phyloP scores from a whole-genome alignment of 257 asterid genomes.

The Solanum sitiens region DNA sequence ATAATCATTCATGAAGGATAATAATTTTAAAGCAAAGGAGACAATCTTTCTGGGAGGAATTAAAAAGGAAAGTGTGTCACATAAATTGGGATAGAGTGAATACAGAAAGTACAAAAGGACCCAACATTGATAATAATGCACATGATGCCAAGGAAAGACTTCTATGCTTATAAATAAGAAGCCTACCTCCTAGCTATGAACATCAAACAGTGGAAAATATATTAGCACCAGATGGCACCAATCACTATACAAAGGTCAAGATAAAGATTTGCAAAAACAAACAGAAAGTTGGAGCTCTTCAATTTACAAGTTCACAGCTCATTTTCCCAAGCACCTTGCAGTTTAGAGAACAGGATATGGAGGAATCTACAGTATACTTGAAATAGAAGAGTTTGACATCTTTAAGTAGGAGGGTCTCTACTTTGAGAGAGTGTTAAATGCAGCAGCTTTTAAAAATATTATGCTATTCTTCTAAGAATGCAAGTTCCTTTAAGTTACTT shows the following conservation, averaged over 20 bases:
- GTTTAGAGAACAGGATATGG: background rate
- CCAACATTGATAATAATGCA: background rate
- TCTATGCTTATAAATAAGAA: background rate
- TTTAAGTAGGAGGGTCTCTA: background rate
- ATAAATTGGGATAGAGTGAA: background rate
- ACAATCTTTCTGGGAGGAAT: background rate
- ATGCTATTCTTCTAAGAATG: background rate
- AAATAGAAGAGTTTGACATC: background rate
- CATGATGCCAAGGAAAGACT: background rate
- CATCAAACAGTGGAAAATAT: background rate
- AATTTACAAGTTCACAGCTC: background rate
- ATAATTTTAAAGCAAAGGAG: background rate
- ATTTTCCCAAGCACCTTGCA: background rate
- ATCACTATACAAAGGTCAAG: background rate
- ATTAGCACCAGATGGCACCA: background rate
- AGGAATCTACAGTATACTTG: background rate
- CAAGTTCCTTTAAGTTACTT: background rate
- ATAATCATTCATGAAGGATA: background rate
- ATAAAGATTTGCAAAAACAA: background rate
- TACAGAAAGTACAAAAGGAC: background rate
- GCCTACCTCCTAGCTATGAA: background rate
- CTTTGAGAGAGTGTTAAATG: background rate
- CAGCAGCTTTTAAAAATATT: background rate
- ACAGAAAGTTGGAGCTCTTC: background rate
- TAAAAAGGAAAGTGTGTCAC: background rate